Evolutionary conservation across 306 rosid species (phyloP), one percentile per base, ranked within the genome.

Genomic region (Glycyrrhiza uralensis): DNA sequence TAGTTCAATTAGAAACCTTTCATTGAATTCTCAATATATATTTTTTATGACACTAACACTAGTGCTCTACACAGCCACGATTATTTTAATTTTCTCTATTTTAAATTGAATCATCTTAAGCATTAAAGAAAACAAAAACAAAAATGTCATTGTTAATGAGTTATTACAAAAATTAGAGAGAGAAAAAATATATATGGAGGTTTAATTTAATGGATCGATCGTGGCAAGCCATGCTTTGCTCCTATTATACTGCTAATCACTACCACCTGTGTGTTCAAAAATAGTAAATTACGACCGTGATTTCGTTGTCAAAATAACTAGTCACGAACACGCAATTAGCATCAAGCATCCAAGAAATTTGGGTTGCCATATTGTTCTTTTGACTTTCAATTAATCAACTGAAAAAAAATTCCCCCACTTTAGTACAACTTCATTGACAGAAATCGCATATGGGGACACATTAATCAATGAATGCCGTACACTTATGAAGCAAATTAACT

Each of bases 231-330:
- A 5, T 46, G 45, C 11, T 46, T 70, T 55, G 36, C 63, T 81
- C 81, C 78, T 70, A 47, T 35, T 45, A 24, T 62, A 33, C 45
- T 75, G 77, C 36, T 52, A 44, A 52, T 81, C 28, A 45, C 11
- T 24, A 54, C 28, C 42, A 35, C 23, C 15, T 33, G 10, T 23
- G 1, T 66, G 51, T 50, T 22, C 13, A 38, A 73, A 73, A 74
- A 44, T 79, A 79, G 76, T 62, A 75, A 46, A 50, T 32, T 47
- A 52, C 20, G 4, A 22, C 51, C 38, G 60, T 67, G 80, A 74
- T 17, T 73, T 58, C 45, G 44, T 39, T 36, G 52, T 30, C 32
- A 70, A n/a, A n/a, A n/a, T 68, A 44, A 20, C 72, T 39, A 19
- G 51, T 66, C 71, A 36, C 49, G 3, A 54, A 79, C 75, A 72